Percentiles rank a stretch among this genome's conserved stretches.
Evolutionary conservation across 2,329 filamentous ascomycete genomes (phyloP).

Genomic region (Ophiostoma populinum): DNA sequence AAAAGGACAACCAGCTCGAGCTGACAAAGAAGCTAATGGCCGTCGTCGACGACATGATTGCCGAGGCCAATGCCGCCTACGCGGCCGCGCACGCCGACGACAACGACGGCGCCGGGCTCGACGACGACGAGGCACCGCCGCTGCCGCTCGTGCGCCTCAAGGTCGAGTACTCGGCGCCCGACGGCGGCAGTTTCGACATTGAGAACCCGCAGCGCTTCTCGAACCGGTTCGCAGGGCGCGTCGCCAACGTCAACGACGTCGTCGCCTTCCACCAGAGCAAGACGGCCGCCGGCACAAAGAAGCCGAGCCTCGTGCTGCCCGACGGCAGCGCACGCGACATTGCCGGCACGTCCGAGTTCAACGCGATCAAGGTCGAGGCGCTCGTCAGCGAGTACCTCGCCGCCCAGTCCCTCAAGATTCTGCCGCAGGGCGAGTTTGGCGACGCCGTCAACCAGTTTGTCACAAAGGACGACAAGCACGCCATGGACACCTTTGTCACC

Average conservation of each 20-base stretch:
- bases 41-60: constrained; percentile 74
- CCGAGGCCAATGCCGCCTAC: constrained; percentile 71
- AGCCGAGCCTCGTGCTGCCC: constrained; percentile 19
- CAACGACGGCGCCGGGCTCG: constrained; percentile 38
- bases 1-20: constrained; percentile 67
- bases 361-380: constrained; percentile 73
- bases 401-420: constrained; percentile 76
- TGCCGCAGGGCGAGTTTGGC: constrained; percentile 82
- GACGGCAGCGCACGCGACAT: constrained; percentile 48
- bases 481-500: constrained; percentile 66
- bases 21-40: constrained; percentile 60
- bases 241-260: constrained; percentile 88
- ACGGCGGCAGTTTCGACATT: constrained; percentile 71
- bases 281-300: constrained; percentile 31
- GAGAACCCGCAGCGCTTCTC: constrained; percentile 96
- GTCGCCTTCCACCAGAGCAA: constrained; percentile 89
- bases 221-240: constrained; percentile 73
- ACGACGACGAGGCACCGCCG: constrained; percentile 45
- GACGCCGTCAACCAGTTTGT: constrained; percentile 89
- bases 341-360: constrained; percentile 37
- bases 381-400: constrained; percentile 76
- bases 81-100: constrained; percentile 49
- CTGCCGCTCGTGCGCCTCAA: constrained; percentile 75
- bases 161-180: constrained; percentile 74
- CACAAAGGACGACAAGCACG: constrained; percentile 86